phyloP scores from a whole-genome alignment of 306 rosid genomes.

The Dryas drummondii region DNA sequence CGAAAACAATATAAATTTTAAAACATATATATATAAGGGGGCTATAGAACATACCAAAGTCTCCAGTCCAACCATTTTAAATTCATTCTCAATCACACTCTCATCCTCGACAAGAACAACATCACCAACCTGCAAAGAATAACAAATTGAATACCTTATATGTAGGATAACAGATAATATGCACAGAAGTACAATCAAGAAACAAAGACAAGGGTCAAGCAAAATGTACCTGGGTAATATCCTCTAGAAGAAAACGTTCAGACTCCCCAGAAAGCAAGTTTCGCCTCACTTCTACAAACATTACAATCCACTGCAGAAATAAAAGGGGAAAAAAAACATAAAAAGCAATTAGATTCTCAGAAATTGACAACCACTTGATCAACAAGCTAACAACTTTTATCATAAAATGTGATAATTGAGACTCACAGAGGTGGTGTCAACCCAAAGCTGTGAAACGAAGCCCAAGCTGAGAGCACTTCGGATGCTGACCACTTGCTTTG shows the following conservation, averaged over 20 bases:
- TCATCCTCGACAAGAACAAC: slow-evolving; percentile 87
- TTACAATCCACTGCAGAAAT: slow-evolving; percentile 75
- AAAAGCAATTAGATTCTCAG: neutral
- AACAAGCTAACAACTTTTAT: neutral
- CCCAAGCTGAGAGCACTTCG: slow-evolving; percentile 80
- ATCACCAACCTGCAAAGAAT: slow-evolving; percentile 78
- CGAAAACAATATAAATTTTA: neutral
- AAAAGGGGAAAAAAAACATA: neutral
- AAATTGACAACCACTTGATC: neutral
- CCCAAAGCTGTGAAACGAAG: slow-evolving; percentile 94
- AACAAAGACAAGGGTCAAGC: neutral
- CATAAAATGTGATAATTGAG: neutral
- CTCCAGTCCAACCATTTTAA: slow-evolving; percentile 77
- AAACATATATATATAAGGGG: neutral
- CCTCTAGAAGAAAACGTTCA: slow-evolving; percentile 79
- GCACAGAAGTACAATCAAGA: neutral
- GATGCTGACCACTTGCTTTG: slow-evolving; percentile 81
- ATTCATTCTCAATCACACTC: slow-evolving; percentile 63
- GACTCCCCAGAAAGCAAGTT: slow-evolving; percentile 91
- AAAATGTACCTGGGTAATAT: slow-evolving; percentile 64
- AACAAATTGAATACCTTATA: slow-evolving; percentile 23
- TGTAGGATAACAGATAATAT: neutral
- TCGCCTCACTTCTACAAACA: slow-evolving; percentile 73
- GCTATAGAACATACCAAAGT: slow-evolving; percentile 60
- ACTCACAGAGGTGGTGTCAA: slow-evolving; percentile 69